Evolutionary conservation across 2,329 filamentous ascomycete genomes (phyloP).

Genomic region (Leptosphaerulina australis): DNA sequence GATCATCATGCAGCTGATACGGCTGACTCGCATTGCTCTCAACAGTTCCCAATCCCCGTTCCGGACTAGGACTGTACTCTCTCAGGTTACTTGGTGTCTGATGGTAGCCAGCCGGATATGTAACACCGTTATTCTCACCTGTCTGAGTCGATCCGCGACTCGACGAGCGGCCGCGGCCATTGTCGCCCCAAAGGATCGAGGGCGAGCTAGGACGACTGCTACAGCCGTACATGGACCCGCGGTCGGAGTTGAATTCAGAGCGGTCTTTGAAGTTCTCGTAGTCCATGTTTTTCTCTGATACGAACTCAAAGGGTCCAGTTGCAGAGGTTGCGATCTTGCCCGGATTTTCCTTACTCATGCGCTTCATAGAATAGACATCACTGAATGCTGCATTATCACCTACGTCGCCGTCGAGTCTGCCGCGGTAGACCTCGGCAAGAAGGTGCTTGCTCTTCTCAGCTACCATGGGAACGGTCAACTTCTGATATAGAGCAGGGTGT

Average conservation of each 20-base stretch:
- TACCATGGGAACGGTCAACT: slow-evolving; percentile 93
- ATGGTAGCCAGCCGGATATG: slow-evolving; percentile 57
- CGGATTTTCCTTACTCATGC: slow-evolving; percentile 69
- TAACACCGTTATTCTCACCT: slow-evolving; percentile 44
- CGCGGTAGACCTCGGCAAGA: slow-evolving; percentile 83
- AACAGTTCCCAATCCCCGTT: slow-evolving; percentile 25
- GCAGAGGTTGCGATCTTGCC: slow-evolving; percentile 55
- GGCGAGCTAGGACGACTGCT: slow-evolving; percentile 68
- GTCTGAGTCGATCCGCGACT: slow-evolving; percentile 41
- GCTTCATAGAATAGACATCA: slow-evolving; percentile 78
- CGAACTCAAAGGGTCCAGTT: slow-evolving; percentile 77
- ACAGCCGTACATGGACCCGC: slow-evolving; percentile 66
- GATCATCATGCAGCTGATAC: slow-evolving; percentile 35
- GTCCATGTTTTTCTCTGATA: slow-evolving; percentile 83
- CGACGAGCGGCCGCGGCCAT: slow-evolving; percentile 30
- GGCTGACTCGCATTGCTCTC: slow-evolving; percentile 32
- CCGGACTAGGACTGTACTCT: slow-evolving; percentile 51
- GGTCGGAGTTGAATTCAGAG: slow-evolving; percentile 83
- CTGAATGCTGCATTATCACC: slow-evolving; percentile 73
- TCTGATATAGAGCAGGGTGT: slow-evolving; percentile 87
- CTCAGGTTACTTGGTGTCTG: slow-evolving; percentile 51
- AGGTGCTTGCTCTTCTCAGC: slow-evolving; percentile 87
- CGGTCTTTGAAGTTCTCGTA: slow-evolving; percentile 92
- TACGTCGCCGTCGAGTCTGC: slow-evolving; percentile 70
- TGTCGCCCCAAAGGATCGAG: slow-evolving; percentile 30